Conservation (phyloP, 257 asterid species). For the Salvia splendens region DNA sequence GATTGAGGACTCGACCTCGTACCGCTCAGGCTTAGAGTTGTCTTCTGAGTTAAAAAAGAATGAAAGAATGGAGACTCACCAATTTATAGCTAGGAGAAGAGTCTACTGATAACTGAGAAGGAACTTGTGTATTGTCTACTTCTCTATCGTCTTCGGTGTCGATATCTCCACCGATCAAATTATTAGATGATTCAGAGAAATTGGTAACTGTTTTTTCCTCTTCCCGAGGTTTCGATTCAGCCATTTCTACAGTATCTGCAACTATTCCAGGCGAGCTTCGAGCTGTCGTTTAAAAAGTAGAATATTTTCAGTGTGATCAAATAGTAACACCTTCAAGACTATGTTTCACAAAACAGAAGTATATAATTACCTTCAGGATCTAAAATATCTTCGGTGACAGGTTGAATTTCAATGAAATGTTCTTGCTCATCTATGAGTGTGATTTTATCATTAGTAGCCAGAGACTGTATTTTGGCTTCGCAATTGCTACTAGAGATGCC, state of each 20-base stretch:
- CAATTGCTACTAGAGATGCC: conserved; percentile 32
- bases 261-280: conserved; percentile 28
- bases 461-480: conserved; percentile 42
- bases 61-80: conserved; percentile 41
- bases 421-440: conserved; percentile 36
- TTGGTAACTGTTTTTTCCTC: conserved; percentile 34
- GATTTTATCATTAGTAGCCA: conserved; percentile 20
- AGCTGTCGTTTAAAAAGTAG: conserved; percentile 23
- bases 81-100: conserved; percentile 33
- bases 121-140: conserved; percentile 41
- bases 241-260: conserved; percentile 43
- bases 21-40: background rate
- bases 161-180: conserved; percentile 36
- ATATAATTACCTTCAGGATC: conserved; percentile 56
- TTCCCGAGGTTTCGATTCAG: conserved; percentile 35
- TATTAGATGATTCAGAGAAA: conserved; percentile 32
- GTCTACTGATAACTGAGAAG: conserved; percentile 28
- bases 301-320: conserved; percentile 20
- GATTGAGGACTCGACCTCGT: background rate
- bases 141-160: conserved; percentile 39
- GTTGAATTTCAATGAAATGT: conserved; percentile 33
- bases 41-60: conserved; percentile 19
- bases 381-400: conserved; percentile 31
- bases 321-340: conserved; percentile 18
- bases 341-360: conserved; percentile 6